These are phyloP conservation scores for Lablab purpureus DNA, from an alignment of 306 rosid genomes.

Conservation along the genomic window DNA sequence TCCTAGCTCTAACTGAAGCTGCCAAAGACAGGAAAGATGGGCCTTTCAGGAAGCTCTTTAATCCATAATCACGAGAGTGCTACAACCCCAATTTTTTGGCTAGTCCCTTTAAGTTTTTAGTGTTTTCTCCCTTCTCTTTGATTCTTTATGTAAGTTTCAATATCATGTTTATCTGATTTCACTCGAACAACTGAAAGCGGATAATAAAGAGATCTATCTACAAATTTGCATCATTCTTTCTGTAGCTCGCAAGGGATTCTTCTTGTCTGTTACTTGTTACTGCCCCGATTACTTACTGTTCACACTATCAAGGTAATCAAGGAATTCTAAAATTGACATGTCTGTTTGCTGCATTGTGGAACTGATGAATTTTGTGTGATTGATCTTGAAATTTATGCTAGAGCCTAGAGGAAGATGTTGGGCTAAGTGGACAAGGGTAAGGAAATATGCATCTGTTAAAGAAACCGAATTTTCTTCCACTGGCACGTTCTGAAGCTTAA, in stretches of 20 bases:
- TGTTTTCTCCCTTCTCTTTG: conserved; percentile 32
- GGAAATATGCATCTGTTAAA: neutral
- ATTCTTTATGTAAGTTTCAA: conserved; percentile 49
- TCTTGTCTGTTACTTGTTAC: neutral
- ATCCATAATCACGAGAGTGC: conserved; percentile 57
- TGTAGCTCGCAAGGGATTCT: neutral
- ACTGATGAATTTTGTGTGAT: neutral
- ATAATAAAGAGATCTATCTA: conserved; percentile 36
- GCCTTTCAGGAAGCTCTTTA: conserved; percentile 94
- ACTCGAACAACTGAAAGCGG: conserved; percentile 38
- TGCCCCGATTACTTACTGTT: conserved; percentile 8
- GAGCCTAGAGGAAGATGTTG: neutral
- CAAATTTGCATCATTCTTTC: conserved; percentile 34
- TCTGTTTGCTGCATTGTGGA: neutral
- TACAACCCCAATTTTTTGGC: conserved; percentile 32
- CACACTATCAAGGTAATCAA: neutral
- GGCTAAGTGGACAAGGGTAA: neutral
- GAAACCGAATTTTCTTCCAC: neutral
- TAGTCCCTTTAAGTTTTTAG: neutral
- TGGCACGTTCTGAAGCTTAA: too few species aligned
- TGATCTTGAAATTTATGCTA: neutral
- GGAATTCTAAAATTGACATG: neutral
- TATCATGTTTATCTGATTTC: conserved; percentile 31
- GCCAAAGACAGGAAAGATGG: conserved; percentile 97
- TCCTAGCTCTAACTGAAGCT: conserved; percentile 98